Conservation (phyloP, 768 basidiomycete species). For the Mycena maculata region DNA sequence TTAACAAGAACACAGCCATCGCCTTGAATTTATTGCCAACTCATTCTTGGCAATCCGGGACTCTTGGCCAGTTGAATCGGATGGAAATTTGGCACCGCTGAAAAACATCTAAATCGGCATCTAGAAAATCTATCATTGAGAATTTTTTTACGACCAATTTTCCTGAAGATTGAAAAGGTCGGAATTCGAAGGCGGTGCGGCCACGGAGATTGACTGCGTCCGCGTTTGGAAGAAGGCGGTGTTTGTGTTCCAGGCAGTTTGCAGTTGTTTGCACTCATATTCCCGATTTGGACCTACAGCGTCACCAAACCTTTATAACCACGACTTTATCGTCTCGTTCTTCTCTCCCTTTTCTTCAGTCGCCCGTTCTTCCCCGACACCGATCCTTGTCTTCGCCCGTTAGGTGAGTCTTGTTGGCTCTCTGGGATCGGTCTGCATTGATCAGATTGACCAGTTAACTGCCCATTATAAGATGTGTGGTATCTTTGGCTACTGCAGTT, state of each 20-base stretch:
- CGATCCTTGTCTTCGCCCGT: not conserved
- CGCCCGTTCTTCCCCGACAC: constrained; percentile 1
- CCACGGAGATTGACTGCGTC: not conserved
- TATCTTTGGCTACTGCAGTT: constrained; percentile 97
- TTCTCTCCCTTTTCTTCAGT: constrained; percentile 23
- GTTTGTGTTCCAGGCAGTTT: constrained; percentile 1
- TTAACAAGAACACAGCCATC: too few relatives aligned
- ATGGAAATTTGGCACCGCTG: too few relatives aligned
- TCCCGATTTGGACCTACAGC: constrained; percentile 4
- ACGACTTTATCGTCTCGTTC: not conserved
- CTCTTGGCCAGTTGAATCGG: too few relatives aligned
- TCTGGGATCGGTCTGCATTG: not conserved
- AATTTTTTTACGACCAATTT: too few relatives aligned
- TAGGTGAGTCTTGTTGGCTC: not conserved
- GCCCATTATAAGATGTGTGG: constrained; percentile 75
- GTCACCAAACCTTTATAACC: constrained; percentile 24
- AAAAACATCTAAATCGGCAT: too few relatives aligned
- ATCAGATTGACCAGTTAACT: not conserved
- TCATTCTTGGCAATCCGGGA: too few relatives aligned
- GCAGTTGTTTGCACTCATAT: not conserved
- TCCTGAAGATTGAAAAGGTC: too few relatives aligned
- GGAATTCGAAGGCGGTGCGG: constrained; percentile 20
- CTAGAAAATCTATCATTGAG: too few relatives aligned
- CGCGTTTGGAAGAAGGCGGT: constrained; percentile 20
- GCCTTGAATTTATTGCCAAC: too few relatives aligned